phyloP scores from a whole-genome alignment of 1,284 basidiomycete genomes.

The Uromyces viciae-fabae region DNA sequence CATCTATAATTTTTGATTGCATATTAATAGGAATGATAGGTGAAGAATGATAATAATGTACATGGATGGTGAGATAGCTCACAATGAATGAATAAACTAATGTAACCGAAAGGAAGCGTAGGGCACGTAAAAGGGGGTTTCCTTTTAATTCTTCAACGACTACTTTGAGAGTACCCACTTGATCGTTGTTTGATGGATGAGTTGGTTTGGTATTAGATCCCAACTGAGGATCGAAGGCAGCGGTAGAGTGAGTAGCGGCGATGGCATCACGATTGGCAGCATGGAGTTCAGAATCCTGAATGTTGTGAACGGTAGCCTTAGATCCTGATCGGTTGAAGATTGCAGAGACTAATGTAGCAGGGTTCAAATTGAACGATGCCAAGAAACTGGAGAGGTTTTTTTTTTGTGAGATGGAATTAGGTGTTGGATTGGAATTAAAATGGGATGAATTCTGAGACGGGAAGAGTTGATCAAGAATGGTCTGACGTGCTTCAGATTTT shows the following conservation, averaged over 20 bases:
- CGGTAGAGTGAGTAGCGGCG: slow-evolving; percentile 10
- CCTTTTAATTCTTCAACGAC: slow-evolving; percentile 71
- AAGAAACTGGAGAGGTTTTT: not conserved
- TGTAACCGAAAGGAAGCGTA: slow-evolving; percentile 41
- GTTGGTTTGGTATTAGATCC: not conserved
- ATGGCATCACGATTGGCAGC: slow-evolving; percentile 35
- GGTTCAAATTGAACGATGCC: slow-evolving; percentile 9
- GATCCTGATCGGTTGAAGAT: slow-evolving; percentile 33
- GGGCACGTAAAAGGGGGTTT: slow-evolving; percentile 44
- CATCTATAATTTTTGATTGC: slow-evolving; percentile 27
- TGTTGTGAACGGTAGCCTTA: slow-evolving; percentile 26
- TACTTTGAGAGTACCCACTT: slow-evolving; percentile 63
- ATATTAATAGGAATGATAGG: slow-evolving; percentile 54
- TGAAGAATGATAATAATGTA: slow-evolving; percentile 63
- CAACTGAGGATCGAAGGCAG: slow-evolving; percentile 1
- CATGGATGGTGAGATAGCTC: slow-evolving; percentile 62
- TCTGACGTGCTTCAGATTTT: slow-evolving; percentile 7
- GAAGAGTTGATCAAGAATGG: slow-evolving; percentile 1
- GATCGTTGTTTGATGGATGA: not conserved
- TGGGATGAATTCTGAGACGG: not conserved
- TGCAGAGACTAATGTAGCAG: not conserved
- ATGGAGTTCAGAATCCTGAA: slow-evolving; percentile 24
- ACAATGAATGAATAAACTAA: slow-evolving; percentile 58
- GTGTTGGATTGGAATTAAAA: not conserved
- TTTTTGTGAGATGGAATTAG: not conserved